Evolutionary conservation across 1,139 yeast genomes (phyloP), one percentile per base, ranked within the genome.

Genomic region (Lodderomyces beijingensis): DNA sequence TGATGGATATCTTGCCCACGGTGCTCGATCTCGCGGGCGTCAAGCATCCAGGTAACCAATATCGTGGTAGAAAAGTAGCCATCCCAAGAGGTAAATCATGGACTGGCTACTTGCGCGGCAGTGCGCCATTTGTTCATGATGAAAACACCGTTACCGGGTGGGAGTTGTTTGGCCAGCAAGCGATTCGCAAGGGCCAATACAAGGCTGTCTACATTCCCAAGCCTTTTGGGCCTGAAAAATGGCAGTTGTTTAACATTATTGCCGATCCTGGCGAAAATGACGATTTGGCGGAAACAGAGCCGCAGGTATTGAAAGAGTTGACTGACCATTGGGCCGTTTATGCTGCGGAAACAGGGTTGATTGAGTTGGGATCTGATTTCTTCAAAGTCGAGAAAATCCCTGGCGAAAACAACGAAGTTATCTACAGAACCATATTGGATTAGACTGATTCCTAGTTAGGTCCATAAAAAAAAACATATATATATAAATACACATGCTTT

Each of bases 1-100:
- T 74, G 3, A 74, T 74, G 80, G 80, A 74, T 49, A 60, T 74
- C 13, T 49, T 71, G 21, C 80, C 80, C 8, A 74, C 79, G 0
- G 51, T 74, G 3, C 49, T 74, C 25, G 77, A 73, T 3, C 37
- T 73, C 8, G 75, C 78, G 3, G 62, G 57, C 8, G 52, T 69
- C 4, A 34, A 51, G 14, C 77, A 68, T 34, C 78, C 77, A 2
- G 74, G 70, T 0, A 41, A 42, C 1, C 25, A 16, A 1, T 70
- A 59, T 40, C 51, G 59, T 30, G 70, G 69, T 2, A 49, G 74
- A 12, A 31, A 51, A 12, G 69, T 70, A 15, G 67, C 55, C 8
- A 38, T 34, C 5, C 68, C 69, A 14, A 57, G 59, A 41, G 77
- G 77, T 2, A 53, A 51, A 31, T 65, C 75, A 0, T 67, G 74